Evolutionary conservation across 306 rosid species (phyloP), one percentile per base, ranked within the genome.

Genomic region (Erythrophleum fordii): DNA sequence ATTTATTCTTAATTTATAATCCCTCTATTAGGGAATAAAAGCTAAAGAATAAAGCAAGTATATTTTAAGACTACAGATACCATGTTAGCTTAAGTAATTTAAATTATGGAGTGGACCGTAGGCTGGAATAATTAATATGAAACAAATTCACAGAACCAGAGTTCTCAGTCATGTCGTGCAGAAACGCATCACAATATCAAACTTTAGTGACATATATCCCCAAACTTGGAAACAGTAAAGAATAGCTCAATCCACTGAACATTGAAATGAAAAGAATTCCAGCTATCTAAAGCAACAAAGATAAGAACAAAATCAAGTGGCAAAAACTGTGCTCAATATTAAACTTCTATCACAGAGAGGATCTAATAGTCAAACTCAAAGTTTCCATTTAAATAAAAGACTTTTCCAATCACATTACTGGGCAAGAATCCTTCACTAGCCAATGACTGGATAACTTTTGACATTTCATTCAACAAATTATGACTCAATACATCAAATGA

Each of bases 401-500:
- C 34, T 42, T 44, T 56, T 69, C 28, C 81, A 72, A 77, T 80
- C 51, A 68, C 62, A 28, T 77, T 45, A 72, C n/a, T 56, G 28
- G 23, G 59, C 53, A 78, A 12, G 26, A 68, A 29, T 72, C 51
- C 48, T 22, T 22, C 56, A 62, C 42, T 22, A 68, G 68, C 68
- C 62, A 82, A 29, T 31, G 29, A 64, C 53, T 44, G 52, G 62
- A 56, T 74, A 11, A 55, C 61, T 45, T n/a, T 64, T 45, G 76
- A 65, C 86, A 79, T 65, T 48, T 52, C 51, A 69, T 53, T 35
- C 10, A 53, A 77, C 79, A 73, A 44, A 62, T 25, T 18, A 65
- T 4, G 9, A 75, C 58, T 85, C 56, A 69, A 18, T 1, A 70
- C 44, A 44, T 70, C 22, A 72, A 31, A 39, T 59, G 48, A 61